These are phyloP conservation scores for Pilobolus umbonatus DNA, from an alignment of 192 early-diverging fungal genomes.

Conservation along the genomic window DNA sequence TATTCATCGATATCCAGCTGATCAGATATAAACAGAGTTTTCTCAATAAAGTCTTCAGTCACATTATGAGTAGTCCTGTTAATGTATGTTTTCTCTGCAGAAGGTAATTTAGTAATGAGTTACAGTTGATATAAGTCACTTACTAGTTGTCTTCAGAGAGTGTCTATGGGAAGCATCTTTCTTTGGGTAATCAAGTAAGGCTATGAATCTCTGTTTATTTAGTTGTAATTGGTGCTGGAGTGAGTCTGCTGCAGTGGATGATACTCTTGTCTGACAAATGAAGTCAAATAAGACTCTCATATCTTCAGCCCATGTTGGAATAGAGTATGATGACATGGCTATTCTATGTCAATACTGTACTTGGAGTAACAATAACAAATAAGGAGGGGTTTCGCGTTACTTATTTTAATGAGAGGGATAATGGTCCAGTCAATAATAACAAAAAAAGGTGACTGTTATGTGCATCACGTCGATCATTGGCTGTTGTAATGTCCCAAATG, in stretches of 20 bases:
- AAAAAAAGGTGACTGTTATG: too few species aligned
- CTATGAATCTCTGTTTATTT: constrained; percentile 10
- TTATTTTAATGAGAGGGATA: too few species aligned
- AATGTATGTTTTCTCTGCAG: constrained; percentile 44
- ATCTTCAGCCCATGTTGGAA: constrained; percentile 18
- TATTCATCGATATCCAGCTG: constrained; percentile 77
- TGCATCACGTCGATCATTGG: too few species aligned
- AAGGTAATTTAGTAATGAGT: background rate
- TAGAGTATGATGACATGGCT: constrained; percentile 4
- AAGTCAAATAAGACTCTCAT: constrained; percentile 6
- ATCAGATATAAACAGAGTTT: constrained; percentile 69
- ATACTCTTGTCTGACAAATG: constrained; percentile 12
- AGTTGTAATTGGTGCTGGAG: constrained; percentile 12
- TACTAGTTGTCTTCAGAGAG: constrained; percentile 24
- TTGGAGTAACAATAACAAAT: too few species aligned
- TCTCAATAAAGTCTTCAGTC: constrained; percentile 62
- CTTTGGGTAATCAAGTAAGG: constrained; percentile 22
- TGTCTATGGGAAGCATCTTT: constrained; percentile 22
- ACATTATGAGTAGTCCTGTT: constrained; percentile 55
- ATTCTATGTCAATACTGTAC: too few species aligned
- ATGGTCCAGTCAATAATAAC: too few species aligned
- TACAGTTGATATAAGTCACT: background rate
- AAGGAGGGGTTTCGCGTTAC: too few species aligned
- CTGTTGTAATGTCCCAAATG: too few species aligned
- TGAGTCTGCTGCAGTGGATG: background rate